Base-by-base conservation (phyloP, 2,329 filamentous ascomycete genomes). In the Geoglossum cookeanum region DNA sequence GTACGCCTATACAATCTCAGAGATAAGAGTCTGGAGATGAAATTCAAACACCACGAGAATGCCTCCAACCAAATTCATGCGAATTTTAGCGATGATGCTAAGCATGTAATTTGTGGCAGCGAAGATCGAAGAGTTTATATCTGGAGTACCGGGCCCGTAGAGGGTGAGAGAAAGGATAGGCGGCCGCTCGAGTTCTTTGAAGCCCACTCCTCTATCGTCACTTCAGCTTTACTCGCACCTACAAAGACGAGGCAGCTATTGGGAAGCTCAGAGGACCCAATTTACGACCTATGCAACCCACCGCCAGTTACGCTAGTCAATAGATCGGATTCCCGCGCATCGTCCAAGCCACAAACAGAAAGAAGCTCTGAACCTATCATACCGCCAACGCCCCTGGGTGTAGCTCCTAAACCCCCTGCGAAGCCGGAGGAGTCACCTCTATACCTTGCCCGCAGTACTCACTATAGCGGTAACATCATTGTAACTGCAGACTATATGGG, bases 201-300 rank as follows among this genome's bases (percentile, higher is more conserved):
- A 64, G 90, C 91, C 0, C 89, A 96, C 66, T 81, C 85, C 0
- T 83, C 87, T 27, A 87, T 94, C 59, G 90, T 95, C 3, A 97
- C 91, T 0, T 85, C 83, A n/a, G 87, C 91, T 1, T 72, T 92
- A 3, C 84, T 96, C 65, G 91, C 91, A 0, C 91, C 92, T 0
- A 78, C 79, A 0, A 81, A 80, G 64, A 89, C 88, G 9, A 80
- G 87, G 58, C 83, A 86, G 64, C 74, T 92, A 1, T 76, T 98
- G 0, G 83, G 85, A 55, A 78, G 79, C 13, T 94, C 89, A 0
- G 86, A 87, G 57, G 90, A 98, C 66, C 90, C 92, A 1, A 79
- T 98, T n/a, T 98, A 89, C 68, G 90, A 96, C 64, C 76, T 97
- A 0, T 97, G 92, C 74, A 97, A 97, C 63, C 92, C 92, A 4